Percentiles rank a stretch among this genome's conserved stretches.
These are phyloP conservation scores for Dioscorea zingiberensis DNA, from an alignment of 106 monocot species.

Conservation along the genomic window DNA sequence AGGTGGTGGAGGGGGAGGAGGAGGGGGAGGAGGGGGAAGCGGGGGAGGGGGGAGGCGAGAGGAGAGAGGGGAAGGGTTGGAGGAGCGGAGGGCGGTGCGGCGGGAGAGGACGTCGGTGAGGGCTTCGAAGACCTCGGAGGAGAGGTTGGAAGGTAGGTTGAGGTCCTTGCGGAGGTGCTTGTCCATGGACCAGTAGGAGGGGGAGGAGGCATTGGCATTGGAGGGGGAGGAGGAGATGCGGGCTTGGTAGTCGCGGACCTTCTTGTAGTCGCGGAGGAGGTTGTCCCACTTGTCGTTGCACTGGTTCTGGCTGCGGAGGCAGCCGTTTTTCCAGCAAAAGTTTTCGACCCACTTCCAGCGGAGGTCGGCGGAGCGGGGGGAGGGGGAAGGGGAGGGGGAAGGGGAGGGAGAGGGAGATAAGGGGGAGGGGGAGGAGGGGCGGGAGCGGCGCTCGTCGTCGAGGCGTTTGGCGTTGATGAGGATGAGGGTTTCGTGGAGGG, in stretches of 20 bases:
- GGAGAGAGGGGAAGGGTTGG: not conserved
- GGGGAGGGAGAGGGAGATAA: not conserved
- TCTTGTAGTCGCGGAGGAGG: constrained; percentile 81
- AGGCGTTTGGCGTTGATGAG: constrained; percentile 87
- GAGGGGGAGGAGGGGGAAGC: constrained; percentile 6
- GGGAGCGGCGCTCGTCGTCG: constrained; percentile 65
- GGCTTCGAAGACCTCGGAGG: constrained; percentile 62
- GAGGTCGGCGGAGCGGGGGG: constrained; percentile 50
- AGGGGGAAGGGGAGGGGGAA: constrained; percentile 11
- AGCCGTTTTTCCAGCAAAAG: constrained; percentile 65
- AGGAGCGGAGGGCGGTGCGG: constrained; percentile 36
- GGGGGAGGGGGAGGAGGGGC: not conserved
- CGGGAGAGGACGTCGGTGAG: constrained; percentile 65
- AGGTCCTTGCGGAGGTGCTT: constrained; percentile 54
- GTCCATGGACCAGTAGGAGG: constrained; percentile 76
- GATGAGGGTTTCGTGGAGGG: constrained; percentile 80
- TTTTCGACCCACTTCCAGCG: constrained; percentile 89
- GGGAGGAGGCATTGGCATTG: not conserved
- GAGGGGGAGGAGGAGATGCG: constrained; percentile 1
- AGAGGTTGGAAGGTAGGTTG: constrained; percentile 79
- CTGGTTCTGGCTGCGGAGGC: constrained; percentile 77
- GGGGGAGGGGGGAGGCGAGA: not conserved
- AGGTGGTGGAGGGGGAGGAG: not conserved
- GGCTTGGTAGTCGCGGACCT: constrained; percentile 50
- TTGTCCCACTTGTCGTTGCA: constrained; percentile 96